These are phyloP conservation scores for Zygotorulaspora chibaensis DNA, from an alignment of 805 yeast genomes.

Conservation along the genomic window DNA sequence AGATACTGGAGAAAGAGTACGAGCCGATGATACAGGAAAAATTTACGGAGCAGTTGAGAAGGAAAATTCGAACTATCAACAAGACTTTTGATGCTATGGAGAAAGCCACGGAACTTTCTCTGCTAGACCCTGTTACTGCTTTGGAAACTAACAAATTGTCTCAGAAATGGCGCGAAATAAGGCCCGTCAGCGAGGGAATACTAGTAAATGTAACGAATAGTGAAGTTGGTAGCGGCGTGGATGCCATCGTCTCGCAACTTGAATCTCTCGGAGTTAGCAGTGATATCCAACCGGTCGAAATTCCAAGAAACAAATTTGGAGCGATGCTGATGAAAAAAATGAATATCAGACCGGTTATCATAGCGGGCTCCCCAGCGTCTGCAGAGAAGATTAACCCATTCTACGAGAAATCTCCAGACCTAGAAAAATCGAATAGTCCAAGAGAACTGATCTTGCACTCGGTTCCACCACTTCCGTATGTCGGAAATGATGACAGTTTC, in stretches of 20 bases:
- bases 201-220: slow-evolving; percentile 2
- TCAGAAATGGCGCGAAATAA: slow-evolving; percentile 33
- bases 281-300: slow-evolving; percentile 5
- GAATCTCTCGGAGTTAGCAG: slow-evolving; percentile 8
- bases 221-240: slow-evolving; percentile 3
- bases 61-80: slow-evolving; percentile 39
- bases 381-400: slow-evolving; percentile 22
- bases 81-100: slow-evolving; percentile 39
- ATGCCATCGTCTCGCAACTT: slow-evolving; percentile 5
- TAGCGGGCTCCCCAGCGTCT: slow-evolving; percentile 32
- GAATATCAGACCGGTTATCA: slow-evolving; percentile 39
- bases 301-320: slow-evolving; percentile 30
- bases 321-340: slow-evolving; percentile 39
- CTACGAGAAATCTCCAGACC: slow-evolving; percentile 11
- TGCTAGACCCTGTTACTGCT: slow-evolving; percentile 38
- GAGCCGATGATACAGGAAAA: slow-evolving; percentile 20
- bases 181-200: slow-evolving; percentile 17
- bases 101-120: slow-evolving; percentile 40
- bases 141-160: slow-evolving; percentile 37
- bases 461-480: slow-evolving; percentile 19
- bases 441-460: slow-evolving; percentile 17
- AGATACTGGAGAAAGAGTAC: slow-evolving; percentile 9
- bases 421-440: not conserved
- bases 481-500: slow-evolving; percentile 4
- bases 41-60: slow-evolving; percentile 33